Percentiles rank a stretch among this genome's conserved stretches.
phyloP scores from a whole-genome alignment of 345 rosid genomes.

The Eucalyptus decipiens region DNA sequence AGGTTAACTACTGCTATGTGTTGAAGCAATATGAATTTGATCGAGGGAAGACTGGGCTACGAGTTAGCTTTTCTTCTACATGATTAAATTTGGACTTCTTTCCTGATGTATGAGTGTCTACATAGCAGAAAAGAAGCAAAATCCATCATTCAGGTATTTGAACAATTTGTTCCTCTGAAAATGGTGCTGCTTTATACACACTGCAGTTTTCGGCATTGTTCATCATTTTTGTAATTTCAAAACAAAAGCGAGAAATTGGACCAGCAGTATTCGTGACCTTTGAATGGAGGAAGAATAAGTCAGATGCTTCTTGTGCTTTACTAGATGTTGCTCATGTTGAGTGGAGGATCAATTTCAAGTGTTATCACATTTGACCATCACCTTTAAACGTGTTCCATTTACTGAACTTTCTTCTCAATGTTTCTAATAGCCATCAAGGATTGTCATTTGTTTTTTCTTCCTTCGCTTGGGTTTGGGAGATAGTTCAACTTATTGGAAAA shows the following conservation, averaged over 20 bases:
- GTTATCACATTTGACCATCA: not conserved
- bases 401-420: not conserved
- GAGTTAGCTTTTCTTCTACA: constrained; percentile 1
- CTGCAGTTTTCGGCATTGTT: not conserved
- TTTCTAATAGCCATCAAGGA: not conserved
- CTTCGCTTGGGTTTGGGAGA: not conserved
- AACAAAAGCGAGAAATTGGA: not conserved
- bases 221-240: not conserved
- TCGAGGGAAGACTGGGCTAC: constrained; percentile 4
- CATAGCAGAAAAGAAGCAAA: not conserved
- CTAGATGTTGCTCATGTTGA: not conserved
- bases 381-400: not conserved
- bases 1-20: constrained; percentile 5
- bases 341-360: not conserved
- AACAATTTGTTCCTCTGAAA: not conserved
- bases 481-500: not conserved
- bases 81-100: not conserved
- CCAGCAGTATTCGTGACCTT: not conserved
- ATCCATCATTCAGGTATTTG: not conserved
- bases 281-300: not conserved
- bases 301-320: not conserved
- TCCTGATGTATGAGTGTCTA: not conserved
- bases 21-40: not conserved
- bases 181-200: not conserved
- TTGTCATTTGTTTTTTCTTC: not conserved